Evolutionary conservation across 1,284 basidiomycete genomes (phyloP), one percentile per base, ranked within the genome.

Genomic region (Tausonia pullulans): DNA sequence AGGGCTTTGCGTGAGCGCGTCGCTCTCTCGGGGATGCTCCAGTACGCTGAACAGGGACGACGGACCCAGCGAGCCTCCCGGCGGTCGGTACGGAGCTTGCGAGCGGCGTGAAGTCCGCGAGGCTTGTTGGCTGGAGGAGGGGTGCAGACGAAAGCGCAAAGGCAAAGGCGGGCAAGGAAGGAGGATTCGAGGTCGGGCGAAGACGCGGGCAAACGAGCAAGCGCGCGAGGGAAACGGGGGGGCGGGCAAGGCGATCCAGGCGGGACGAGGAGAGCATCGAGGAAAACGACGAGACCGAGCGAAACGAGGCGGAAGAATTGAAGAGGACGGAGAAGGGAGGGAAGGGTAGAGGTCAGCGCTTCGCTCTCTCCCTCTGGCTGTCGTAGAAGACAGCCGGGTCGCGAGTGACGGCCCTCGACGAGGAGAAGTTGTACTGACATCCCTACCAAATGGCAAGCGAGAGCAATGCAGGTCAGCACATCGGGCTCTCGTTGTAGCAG

Each of bases 31-130:
- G 27, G 27, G 27, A 27, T 27, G 27, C 27, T 49, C 10, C 48
- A n/a, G n/a, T 10, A 49, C 48, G 48, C 4, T 13, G 14, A 57
- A 53, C 54, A 41, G 27, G 11, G 53, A 45, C 14, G 65, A 80
- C 84, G 71, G 69, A 89, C 89, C 96, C 96, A 99, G 80, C 94
- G 89, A 85, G 97, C 97, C 80, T 88, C 88, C 72, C 93, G 86
- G 75, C 96, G 88, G 80, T 87, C 84, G 75, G 84, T 93, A 77
- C 93, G 88, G 77, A 98, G 90, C 83, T 98, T 98, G 80, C 96
- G 90, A 76, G 94, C 96, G 77, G 96, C 95, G 83, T 97, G 91
- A 77, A 98, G 87, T 82, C 95, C 95, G 84, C 94, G 88, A 78
- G 95, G 95, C 90, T 98, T 94, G 84, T 92, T 92, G 77, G 90